Percentiles rank a stretch among this genome's conserved stretches.
phyloP scores from a whole-genome alignment of 768 basidiomycete species.

The Phaffia tasmanica region DNA sequence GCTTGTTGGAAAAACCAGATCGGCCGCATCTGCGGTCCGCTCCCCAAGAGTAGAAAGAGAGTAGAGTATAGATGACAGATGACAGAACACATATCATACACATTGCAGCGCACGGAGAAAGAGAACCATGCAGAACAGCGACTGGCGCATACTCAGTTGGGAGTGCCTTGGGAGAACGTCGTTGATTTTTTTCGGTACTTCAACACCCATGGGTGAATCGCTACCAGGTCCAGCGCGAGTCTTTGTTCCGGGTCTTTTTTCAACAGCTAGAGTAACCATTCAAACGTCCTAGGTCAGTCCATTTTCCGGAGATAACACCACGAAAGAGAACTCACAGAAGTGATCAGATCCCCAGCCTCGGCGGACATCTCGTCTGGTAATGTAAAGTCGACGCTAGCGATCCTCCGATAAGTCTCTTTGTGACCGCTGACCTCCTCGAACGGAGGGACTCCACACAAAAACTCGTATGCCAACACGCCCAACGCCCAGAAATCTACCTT shows the following conservation, averaged over 20 bases:
- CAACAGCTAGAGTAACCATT: constrained; percentile 52
- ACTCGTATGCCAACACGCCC: constrained; percentile 93
- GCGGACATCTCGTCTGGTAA: constrained; percentile 52
- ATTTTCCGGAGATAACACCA: neutral
- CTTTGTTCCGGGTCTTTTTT: constrained; percentile 64
- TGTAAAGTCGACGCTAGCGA: constrained; percentile 69
- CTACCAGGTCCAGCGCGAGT: constrained; percentile 60
- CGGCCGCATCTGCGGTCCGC: no score
- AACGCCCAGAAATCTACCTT: constrained; percentile 94
- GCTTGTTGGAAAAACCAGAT: no score
- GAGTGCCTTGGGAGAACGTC: constrained; percentile 35
- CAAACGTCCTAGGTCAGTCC: neutral
- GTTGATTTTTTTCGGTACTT: constrained; percentile 33
- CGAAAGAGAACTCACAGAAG: constrained; percentile 42
- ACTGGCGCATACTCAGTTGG: constrained; percentile 37
- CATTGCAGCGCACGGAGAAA: neutral
- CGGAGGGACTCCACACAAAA: constrained; percentile 67
- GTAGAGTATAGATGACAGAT: neutral
- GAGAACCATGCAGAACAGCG: constrained; percentile 32
- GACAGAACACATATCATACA: neutral
- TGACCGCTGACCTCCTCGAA: constrained; percentile 78
- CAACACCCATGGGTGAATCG: constrained; percentile 73
- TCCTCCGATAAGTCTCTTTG: constrained; percentile 78
- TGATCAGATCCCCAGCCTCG: constrained; percentile 59
- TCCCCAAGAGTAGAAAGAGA: neutral